Percentiles rank a stretch among this genome's conserved stretches.
phyloP scores from a whole-genome alignment of 805 yeast genomes.

The Komagataella kurtzmanii region DNA sequence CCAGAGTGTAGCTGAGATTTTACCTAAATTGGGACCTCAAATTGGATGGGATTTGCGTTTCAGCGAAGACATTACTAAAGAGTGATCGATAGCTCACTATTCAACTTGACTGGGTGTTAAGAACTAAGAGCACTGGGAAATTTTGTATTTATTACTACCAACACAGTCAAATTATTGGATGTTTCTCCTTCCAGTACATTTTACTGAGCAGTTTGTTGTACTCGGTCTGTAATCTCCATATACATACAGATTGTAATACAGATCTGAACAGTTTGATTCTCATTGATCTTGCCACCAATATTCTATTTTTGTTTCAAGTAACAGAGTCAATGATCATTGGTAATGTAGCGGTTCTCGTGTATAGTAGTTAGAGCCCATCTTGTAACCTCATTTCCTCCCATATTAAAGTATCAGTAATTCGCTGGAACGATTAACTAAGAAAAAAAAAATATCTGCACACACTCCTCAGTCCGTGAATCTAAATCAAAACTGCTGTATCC shows the following conservation, averaged over 20 bases:
- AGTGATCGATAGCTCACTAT: not conserved
- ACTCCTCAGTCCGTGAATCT: too few relatives aligned
- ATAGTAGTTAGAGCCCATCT: not conserved
- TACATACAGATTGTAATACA: not conserved
- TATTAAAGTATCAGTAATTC: not conserved
- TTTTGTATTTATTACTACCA: not conserved
- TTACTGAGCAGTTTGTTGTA: not conserved
- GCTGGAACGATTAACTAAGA: not conserved
- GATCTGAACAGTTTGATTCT: not conserved
- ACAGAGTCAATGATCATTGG: too few relatives aligned
- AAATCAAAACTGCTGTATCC: not conserved
- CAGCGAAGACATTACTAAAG: slow-evolving; percentile 19
- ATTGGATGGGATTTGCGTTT: slow-evolving; percentile 96
- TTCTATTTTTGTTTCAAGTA: too few relatives aligned
- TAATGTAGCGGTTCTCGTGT: too few relatives aligned
- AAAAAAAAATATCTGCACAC: too few relatives aligned
- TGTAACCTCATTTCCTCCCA: not conserved
- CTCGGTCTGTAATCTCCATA: not conserved
- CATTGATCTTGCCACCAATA: too few relatives aligned
- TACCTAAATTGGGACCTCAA: slow-evolving; percentile 80
- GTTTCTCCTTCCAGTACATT: not conserved
- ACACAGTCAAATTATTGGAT: not conserved
- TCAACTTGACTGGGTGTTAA: slow-evolving; percentile 22
- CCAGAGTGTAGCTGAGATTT: slow-evolving; percentile 88
- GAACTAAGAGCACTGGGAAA: slow-evolving; percentile 7